phyloP scores from a whole-genome alignment of 768 basidiomycete species.

The Trametes villosa region DNA sequence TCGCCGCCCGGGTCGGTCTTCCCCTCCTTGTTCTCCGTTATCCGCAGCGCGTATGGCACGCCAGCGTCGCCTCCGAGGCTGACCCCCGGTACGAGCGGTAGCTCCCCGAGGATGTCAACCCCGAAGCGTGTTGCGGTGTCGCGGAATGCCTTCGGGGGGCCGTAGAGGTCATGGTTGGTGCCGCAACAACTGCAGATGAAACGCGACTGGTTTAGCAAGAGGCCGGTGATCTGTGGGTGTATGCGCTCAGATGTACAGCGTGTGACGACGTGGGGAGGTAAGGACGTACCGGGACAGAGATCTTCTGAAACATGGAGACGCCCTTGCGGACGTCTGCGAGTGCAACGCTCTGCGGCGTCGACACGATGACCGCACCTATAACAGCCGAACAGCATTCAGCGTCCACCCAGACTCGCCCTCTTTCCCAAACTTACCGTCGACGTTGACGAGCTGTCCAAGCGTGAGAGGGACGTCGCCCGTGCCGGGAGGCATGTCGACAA shows the following conservation, averaged over 20 bases:
- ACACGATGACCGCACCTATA: slow-evolving; percentile 88
- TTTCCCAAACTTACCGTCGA: slow-evolving; percentile 65
- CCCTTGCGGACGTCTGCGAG: slow-evolving; percentile 92
- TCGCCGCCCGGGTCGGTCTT: slow-evolving; percentile 10
- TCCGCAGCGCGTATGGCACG: slow-evolving; percentile 49
- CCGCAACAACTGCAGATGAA: slow-evolving; percentile 79
- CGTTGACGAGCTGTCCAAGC: slow-evolving; percentile 82
- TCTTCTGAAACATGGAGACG: slow-evolving; percentile 89
- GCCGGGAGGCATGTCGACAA: slow-evolving; percentile 96
- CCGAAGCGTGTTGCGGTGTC: slow-evolving; percentile 58
- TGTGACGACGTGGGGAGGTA: not conserved
- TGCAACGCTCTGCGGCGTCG: slow-evolving; percentile 94
- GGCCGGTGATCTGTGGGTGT: slow-evolving; percentile 73
- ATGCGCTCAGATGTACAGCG: not conserved
- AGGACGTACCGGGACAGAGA: slow-evolving; percentile 77
- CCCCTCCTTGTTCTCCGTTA: not conserved
- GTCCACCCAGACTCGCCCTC: not conserved
- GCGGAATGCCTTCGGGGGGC: slow-evolving; percentile 67
- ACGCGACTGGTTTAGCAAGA: slow-evolving; percentile 87
- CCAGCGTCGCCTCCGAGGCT: slow-evolving; percentile 77
- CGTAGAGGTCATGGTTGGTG: slow-evolving; percentile 68
- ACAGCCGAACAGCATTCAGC: not conserved
- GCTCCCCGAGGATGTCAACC: slow-evolving; percentile 72
- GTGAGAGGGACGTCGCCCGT: slow-evolving; percentile 96
- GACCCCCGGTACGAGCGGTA: slow-evolving; percentile 79